Conservation (phyloP, 139 green algal species). For the Auxenochlorella pyrenoidosa region DNA sequence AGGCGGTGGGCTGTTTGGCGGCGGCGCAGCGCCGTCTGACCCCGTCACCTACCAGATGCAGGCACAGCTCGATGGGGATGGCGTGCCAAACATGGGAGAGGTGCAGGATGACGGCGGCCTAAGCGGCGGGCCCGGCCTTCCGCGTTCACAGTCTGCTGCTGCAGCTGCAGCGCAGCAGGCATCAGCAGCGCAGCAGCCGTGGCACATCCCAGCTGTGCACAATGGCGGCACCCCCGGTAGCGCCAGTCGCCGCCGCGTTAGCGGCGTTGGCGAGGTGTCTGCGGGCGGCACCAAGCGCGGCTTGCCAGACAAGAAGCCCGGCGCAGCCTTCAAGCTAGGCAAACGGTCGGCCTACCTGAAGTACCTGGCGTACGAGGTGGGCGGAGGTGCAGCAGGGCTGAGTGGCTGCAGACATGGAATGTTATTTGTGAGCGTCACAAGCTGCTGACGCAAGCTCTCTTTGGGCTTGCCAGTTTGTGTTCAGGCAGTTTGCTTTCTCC, state of each 20-base stretch:
- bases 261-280: neutral
- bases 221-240: constrained; percentile 10
- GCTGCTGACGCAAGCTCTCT: neutral
- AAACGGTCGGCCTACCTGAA: constrained; percentile 57
- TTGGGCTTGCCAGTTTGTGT: neutral
- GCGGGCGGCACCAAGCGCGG: constrained; percentile 6
- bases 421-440: neutral
- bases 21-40: constrained; percentile 23
- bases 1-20: neutral
- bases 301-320: constrained; percentile 40
- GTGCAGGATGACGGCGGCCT: constrained; percentile 14
- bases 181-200: neutral
- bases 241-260: neutral
- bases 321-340: constrained; percentile 53
- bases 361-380: constrained; percentile 65
- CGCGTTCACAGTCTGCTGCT: neutral
- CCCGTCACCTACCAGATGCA: constrained; percentile 36
- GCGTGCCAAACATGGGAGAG: constrained; percentile 44
- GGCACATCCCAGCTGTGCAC: constrained; percentile 35
- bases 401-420: neutral
- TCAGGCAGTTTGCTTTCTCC: neutral
- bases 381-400: neutral
- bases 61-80: constrained; percentile 34
- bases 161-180: neutral
- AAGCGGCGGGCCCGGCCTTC: neutral